Conservation (phyloP, 805 yeast genomes). For the Metschnikowia gruessii region DNA sequence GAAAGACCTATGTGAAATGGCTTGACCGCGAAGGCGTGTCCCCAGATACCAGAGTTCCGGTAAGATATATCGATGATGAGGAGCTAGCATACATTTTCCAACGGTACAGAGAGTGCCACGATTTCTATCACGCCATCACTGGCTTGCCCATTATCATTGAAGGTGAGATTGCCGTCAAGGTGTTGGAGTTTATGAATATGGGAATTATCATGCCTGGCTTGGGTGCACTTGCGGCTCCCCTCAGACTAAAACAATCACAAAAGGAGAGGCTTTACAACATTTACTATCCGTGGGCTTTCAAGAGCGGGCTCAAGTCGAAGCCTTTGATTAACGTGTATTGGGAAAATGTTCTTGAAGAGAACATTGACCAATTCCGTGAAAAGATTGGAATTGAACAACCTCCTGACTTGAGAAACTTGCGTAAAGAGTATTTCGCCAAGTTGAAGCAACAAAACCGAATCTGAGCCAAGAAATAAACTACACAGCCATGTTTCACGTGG, state of each 20-base stretch:
- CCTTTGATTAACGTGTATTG: constrained; percentile 87
- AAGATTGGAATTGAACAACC: constrained; percentile 76
- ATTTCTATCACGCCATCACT: constrained; percentile 89
- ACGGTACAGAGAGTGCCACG: constrained; percentile 94
- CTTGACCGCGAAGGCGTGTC: constrained; percentile 82
- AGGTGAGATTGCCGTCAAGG: constrained; percentile 94
- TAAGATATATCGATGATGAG: constrained; percentile 81
- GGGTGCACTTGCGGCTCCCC: constrained; percentile 88
- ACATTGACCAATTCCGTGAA: constrained; percentile 65
- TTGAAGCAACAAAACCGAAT: constrained; percentile 21
- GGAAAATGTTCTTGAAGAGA: constrained; percentile 77
- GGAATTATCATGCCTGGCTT: constrained; percentile 95
- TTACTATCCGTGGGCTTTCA: constrained; percentile 86
- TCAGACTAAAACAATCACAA: constrained; percentile 63
- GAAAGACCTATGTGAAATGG: constrained; percentile 79
- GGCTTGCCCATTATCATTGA: constrained; percentile 89
- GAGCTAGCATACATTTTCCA: constrained; percentile 91
- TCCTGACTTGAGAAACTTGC: constrained; percentile 64
- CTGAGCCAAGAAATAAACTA: constrained; percentile 1
- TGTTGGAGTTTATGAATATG: constrained; percentile 86
- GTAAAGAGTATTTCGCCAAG: constrained; percentile 38
- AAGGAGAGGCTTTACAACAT: constrained; percentile 60
- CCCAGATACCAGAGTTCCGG: constrained; percentile 91
- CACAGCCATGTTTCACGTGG: constrained; percentile 4
- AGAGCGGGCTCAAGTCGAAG: constrained; percentile 66